Base-by-base conservation (phyloP, 2,329 filamentous ascomycete genomes). In the Didymella exigua region DNA sequence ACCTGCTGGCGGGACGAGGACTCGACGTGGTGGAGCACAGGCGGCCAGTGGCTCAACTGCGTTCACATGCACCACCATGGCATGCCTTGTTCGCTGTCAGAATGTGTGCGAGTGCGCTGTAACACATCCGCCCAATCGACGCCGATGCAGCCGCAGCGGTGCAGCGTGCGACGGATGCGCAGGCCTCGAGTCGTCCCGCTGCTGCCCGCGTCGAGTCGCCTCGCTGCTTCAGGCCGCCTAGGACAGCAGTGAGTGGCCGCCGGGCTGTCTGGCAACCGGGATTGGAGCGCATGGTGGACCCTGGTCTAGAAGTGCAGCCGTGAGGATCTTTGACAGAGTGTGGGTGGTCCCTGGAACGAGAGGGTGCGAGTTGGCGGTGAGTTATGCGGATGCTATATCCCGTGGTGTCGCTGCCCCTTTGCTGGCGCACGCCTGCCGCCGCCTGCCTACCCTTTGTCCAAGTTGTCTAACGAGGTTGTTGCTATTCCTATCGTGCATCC, bases 341-440 rank as follows among this genome's bases (percentile, higher is more conserved):
- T 38, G 34, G 52, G 42, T 36, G 34, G 54, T 55, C 42, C 47
- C 47, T 56, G 54, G 48, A 13, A 19, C 19, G 18, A 24, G 36
- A 38, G 36, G 21, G 36, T n/a, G 29, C 36, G 42, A 51, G 47
- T 50, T 56, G 49, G 54, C 54, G 54, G 54, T 56, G 54, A 56
- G 54, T 48, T 48, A 27, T 23, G 48, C 42, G 31, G 44, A 43
- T 40, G 45, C 30, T 56, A 56, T 50, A 50, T 47, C 46, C 49
- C 38, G 37, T 33, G 14, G 37, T 30, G 16, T 18, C 30, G 41
- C 42, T 42, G 30, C 47, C 48, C 54, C 49, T 48, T 48, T 51
- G 43, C 44, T 27, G 47, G 16, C 18, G 18, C 26, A 3, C 21
- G 49, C 19, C 19, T 50, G 52, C 47, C 41, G 46, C 45, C 24